Evolutionary conservation across 2,329 filamentous ascomycete species (phyloP), one percentile per base, ranked within the genome.

Genomic region (Didymella keratinophila): DNA sequence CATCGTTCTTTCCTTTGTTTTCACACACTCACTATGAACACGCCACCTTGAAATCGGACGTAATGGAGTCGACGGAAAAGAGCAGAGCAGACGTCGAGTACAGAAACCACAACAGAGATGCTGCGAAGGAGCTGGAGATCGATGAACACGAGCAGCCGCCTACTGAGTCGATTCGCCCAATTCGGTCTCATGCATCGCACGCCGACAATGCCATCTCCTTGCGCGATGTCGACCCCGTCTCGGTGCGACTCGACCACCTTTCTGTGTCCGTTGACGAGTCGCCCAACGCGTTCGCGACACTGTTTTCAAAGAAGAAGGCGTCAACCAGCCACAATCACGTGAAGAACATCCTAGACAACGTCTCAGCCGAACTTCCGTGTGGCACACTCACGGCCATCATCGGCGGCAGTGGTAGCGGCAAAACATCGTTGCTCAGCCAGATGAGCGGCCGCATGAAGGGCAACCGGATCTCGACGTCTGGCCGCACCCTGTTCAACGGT

Each of bases 361-460:
- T 92, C 44, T 84, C 84, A 62, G 88, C 88, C 2, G 82, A 86
- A 23, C 83, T 92, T 71, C 80, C 81, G 3, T 82, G 85, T 8
- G 89, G 90, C 3, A 89, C 86, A 3, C 75, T 93, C 39, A 92
- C 89, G 0, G 90, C 90, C 9, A 92, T 93, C 52, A 87, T 93
- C 56, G 90, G 90, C 10, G 89, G 89, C 3, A 89, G 87, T 68
- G 89, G 90, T 20, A 89, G 86, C 1, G 89, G 89, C 0, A 92
- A 92, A 54, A 78, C 72, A 2, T 74, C 72, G 2, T 56, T 78
- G 56, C 79, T 93, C 32, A 93, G 92, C 71, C 85, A 87, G 20
- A 83, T 92, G 78, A 87, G 90, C 11, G 86, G 89, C 63, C 84
- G 90, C 32, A 86, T 92, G 72, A 80, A 82, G 11, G 78, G 79